Percentiles rank a stretch among this genome's conserved stretches.
phyloP scores from a whole-genome alignment of 2,329 filamentous ascomycete genomes.

The Pseudogymnoascus sp. region DNA sequence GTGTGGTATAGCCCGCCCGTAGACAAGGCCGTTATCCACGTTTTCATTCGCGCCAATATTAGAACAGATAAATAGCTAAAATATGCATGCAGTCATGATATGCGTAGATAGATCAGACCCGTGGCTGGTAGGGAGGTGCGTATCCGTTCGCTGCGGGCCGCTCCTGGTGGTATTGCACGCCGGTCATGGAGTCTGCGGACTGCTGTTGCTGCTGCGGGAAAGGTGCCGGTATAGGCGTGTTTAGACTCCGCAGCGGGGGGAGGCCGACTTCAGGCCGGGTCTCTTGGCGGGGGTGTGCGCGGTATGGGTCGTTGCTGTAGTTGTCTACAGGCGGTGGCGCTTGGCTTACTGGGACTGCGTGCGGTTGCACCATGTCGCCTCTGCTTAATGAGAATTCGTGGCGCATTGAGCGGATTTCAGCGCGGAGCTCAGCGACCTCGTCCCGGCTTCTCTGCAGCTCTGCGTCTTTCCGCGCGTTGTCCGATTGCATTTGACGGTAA shows the following conservation, averaged over 20 bases:
- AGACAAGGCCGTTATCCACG: not conserved
- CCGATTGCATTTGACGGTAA: constrained; percentile 37
- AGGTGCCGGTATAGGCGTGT: constrained; percentile 15
- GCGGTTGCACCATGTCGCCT: not conserved
- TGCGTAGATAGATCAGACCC: not conserved
- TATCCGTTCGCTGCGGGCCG: not conserved
- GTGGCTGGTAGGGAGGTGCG: not conserved
- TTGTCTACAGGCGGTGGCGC: constrained; percentile 1
- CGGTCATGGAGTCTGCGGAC: constrained; percentile 51
- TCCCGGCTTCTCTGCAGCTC: not conserved
- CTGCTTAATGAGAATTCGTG: constrained; percentile 17
- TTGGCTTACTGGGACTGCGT: not conserved
- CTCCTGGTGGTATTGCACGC: constrained; percentile 47
- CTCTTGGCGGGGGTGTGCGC: constrained; percentile 10
- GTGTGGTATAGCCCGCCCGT: not conserved
- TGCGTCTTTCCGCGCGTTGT: not conserved
- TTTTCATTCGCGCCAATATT: not conserved
- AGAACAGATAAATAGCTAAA: not conserved
- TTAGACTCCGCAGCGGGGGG: constrained; percentile 48
- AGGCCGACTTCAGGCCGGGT: constrained; percentile 39
- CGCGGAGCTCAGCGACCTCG: constrained; percentile 19
- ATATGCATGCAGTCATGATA: not conserved
- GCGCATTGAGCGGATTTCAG: constrained; percentile 20
- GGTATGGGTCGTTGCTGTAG: constrained; percentile 3
- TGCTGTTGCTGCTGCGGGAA: not conserved